Evolutionary conservation across 768 basidiomycete genomes (phyloP).

Genomic region (Boletus insuetus): DNA sequence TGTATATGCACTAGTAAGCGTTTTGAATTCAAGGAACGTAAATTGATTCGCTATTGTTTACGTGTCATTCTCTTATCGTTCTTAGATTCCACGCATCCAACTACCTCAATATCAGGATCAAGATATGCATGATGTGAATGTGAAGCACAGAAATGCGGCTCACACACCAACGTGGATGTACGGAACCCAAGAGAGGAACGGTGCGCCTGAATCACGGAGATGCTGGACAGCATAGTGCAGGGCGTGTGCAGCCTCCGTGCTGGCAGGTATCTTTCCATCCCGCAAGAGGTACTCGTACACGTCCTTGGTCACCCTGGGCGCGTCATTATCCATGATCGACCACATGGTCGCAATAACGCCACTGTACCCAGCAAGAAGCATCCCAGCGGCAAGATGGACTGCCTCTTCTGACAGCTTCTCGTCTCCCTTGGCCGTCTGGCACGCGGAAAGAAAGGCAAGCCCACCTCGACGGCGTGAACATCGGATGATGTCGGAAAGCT

Average conservation of each 20-base stretch:
- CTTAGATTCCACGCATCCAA: too few relatives aligned
- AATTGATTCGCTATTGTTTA: too few relatives aligned
- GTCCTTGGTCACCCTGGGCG: neutral
- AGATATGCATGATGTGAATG: too few relatives aligned
- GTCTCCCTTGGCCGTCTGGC: neutral
- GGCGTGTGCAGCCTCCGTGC: neutral
- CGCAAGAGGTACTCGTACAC: neutral
- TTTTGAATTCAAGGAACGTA: too few relatives aligned
- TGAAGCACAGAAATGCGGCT: too few relatives aligned
- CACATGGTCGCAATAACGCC: neutral
- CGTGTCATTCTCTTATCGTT: too few relatives aligned
- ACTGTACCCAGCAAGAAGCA: neutral
- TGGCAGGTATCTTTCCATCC: neutral
- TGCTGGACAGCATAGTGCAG: neutral
- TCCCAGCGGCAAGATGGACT: neutral
- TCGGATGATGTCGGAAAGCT: neutral
- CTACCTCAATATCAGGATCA: too few relatives aligned
- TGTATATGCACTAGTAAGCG: too few relatives aligned
- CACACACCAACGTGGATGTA: neutral
- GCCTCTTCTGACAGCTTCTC: neutral
- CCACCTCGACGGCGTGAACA: neutral
- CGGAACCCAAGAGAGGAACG: neutral
- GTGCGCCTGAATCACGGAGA: neutral
- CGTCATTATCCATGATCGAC: neutral
- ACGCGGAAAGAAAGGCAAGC: neutral